A percentile compares a stretch with the other conserved stretches of the same genome.
Conservation (phyloP, 805 yeast genomes). For the Metschnikowia sp. region DNA sequence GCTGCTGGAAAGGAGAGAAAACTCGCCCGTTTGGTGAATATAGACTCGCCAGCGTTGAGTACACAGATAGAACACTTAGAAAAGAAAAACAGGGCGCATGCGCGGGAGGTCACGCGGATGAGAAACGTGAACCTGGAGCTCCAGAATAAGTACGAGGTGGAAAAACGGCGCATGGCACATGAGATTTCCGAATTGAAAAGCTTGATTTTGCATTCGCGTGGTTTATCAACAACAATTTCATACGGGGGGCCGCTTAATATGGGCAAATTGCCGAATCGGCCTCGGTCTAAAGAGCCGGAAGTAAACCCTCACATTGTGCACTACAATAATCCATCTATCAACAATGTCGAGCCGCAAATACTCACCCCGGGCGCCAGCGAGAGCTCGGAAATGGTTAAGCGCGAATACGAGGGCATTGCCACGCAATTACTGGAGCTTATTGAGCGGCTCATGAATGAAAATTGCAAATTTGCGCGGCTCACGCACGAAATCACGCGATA, state of each 20-base stretch:
- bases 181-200: conserved; percentile 34
- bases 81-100: conserved; percentile 24
- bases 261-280: conserved; percentile 5
- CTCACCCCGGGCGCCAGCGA: conserved; percentile 1
- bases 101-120: conserved; percentile 27
- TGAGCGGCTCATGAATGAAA: conserved; percentile 35
- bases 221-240: conserved; percentile 25
- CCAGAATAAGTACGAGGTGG: conserved; percentile 33
- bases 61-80: conserved; percentile 13
- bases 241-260: conserved; percentile 24
- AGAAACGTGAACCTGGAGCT: conserved; percentile 29
- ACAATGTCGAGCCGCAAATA: conserved; percentile 14
- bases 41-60: conserved; percentile 20
- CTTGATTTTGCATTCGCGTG: conserved; percentile 32
- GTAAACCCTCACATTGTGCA: conserved; percentile 6
- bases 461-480: conserved; percentile 33
- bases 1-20: conserved; percentile 18
- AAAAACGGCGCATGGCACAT: conserved; percentile 29
- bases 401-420: conserved; percentile 32
- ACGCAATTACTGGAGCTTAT: conserved; percentile 33
- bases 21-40: conserved; percentile 12
- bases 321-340: conserved; percentile 31
- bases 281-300: not conserved
- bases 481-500: conserved; percentile 28
- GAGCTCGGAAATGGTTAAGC: conserved; percentile 12